These are phyloP conservation scores for Strobilomyces dryophilus DNA, from an alignment of 768 basidiomycete genomes.

Conservation along the genomic window DNA sequence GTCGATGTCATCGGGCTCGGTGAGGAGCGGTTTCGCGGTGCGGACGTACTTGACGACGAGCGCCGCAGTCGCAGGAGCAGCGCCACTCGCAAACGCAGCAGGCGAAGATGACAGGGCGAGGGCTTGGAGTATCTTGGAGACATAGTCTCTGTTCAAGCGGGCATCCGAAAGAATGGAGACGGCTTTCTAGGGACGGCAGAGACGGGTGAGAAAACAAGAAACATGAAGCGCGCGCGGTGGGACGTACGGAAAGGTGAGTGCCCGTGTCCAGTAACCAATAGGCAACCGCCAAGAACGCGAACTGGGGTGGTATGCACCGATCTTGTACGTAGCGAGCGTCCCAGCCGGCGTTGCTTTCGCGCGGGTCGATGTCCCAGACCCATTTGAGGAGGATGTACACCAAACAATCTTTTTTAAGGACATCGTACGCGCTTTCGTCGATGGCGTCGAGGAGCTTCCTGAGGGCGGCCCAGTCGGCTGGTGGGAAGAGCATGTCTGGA, in stretches of 20 bases:
- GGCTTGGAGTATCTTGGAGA: conserved; percentile 73
- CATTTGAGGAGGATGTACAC: conserved; percentile 80
- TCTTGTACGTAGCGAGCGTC: conserved; percentile 42
- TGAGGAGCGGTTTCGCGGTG: conserved; percentile 68
- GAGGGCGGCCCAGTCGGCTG: conserved; percentile 51
- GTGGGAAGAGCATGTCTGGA: conserved; percentile 67
- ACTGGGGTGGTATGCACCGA: conserved; percentile 73
- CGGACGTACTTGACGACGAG: conserved; percentile 73
- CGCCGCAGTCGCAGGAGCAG: conserved; percentile 13
- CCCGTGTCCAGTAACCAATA: conserved; percentile 82
- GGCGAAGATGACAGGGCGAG: conserved; percentile 40
- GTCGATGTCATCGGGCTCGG: conserved; percentile 66
- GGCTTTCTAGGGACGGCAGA: conserved; percentile 45
- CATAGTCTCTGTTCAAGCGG: conserved; percentile 70
- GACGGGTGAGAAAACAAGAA: not conserved
- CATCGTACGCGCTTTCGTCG: conserved; percentile 59
- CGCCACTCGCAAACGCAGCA: conserved; percentile 25
- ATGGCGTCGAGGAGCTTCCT: conserved; percentile 58
- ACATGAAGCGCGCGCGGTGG: not conserved
- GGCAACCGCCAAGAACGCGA: conserved; percentile 71
- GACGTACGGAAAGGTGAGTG: conserved; percentile 56
- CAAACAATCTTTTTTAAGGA: conserved; percentile 75
- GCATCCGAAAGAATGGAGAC: conserved; percentile 70
- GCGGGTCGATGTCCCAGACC: conserved; percentile 66
- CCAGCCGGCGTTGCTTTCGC: conserved; percentile 33